These are phyloP conservation scores for Chalciporus chontae DNA, from an alignment of 768 basidiomycete species.

Conservation along the genomic window DNA sequence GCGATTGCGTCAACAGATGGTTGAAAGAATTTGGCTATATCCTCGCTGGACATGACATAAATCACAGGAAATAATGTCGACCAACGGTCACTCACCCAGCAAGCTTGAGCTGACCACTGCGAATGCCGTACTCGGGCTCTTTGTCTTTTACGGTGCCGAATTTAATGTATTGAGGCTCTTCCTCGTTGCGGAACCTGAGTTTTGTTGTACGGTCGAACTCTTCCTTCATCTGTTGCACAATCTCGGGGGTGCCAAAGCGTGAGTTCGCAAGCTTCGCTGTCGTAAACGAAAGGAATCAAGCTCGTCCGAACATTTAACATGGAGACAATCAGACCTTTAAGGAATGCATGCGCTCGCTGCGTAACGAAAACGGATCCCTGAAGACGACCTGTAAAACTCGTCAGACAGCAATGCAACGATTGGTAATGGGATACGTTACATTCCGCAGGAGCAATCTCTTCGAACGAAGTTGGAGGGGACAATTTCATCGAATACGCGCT, in stretches of 20 bases:
- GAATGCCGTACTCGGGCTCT: slow-evolving; percentile 34
- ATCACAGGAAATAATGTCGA: too few species aligned
- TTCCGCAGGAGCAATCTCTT: slow-evolving; percentile 34
- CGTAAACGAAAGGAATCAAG: neutral
- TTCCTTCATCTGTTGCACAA: slow-evolving; percentile 31
- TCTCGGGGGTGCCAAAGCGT: slow-evolving; percentile 23
- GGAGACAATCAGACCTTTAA: slow-evolving; percentile 21
- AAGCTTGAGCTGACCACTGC: slow-evolving; percentile 35
- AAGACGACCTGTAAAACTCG: slow-evolving; percentile 29
- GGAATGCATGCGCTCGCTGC: slow-evolving; percentile 22
- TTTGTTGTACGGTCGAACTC: slow-evolving; percentile 37
- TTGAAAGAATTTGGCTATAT: slow-evolving; percentile 40
- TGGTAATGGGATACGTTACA: slow-evolving; percentile 12
- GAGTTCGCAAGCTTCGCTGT: slow-evolving; percentile 32
- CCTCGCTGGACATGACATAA: slow-evolving; percentile 20
- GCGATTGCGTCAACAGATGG: slow-evolving; percentile 37
- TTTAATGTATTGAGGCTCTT: slow-evolving; percentile 34
- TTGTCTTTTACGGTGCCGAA: slow-evolving; percentile 36
- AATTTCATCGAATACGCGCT: slow-evolving; percentile 34
- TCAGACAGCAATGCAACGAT: neutral
- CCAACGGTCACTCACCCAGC: slow-evolving; percentile 27
- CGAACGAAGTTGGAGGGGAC: slow-evolving; percentile 20
- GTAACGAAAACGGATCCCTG: slow-evolving; percentile 38
- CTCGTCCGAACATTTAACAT: neutral
- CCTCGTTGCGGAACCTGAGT: slow-evolving; percentile 35